These are phyloP conservation scores for Eucalyptus polybractea DNA, from an alignment of 345 rosid species.

Conservation along the genomic window DNA sequence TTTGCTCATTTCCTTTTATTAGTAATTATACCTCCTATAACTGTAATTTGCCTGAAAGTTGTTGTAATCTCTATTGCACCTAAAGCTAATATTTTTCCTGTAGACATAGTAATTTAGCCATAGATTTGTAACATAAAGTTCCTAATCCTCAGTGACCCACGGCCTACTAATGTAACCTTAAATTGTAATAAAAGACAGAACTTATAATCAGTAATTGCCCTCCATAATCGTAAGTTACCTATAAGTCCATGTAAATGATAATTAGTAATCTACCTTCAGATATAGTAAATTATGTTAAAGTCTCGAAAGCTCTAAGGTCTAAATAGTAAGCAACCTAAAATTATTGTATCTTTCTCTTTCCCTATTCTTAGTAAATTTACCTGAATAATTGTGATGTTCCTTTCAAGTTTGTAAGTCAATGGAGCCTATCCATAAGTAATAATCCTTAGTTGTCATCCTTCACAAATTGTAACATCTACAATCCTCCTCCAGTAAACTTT, in stretches of 20 bases:
- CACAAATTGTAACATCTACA: neutral
- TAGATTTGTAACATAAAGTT: neutral
- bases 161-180: neutral
- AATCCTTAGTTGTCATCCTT: neutral
- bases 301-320: neutral
- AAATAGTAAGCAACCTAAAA: neutral
- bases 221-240: neutral
- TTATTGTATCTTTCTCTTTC: neutral
- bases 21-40: neutral
- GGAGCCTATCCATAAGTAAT: neutral
- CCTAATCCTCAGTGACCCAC: neutral
- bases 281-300: neutral
- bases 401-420: neutral
- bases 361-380: neutral
- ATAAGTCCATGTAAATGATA: neutral
- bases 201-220: neutral
- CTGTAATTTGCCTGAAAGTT: neutral
- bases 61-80: neutral
- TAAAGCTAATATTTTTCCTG: neutral
- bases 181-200: neutral
- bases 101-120: neutral
- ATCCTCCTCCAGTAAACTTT: neutral
- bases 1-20: neutral
- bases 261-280: neutral
- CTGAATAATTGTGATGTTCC: neutral